Evolutionary conservation across 345 rosid genomes (phyloP).

Genomic region (Syzygium oleosum): DNA sequence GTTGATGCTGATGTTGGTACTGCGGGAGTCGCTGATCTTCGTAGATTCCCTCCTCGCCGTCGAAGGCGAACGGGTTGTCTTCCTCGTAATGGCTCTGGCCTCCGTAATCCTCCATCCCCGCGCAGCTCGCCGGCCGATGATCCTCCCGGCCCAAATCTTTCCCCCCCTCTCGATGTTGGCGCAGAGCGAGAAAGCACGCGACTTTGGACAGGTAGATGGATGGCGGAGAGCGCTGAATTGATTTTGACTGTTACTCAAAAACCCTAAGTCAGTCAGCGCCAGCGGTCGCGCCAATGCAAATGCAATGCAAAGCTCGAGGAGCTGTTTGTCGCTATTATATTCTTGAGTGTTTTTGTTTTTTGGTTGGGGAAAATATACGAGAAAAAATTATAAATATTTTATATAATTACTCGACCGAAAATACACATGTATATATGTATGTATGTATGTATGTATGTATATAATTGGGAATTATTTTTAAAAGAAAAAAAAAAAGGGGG

Average conservation of each 20-base stretch:
- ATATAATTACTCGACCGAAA: background rate
- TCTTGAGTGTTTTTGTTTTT: background rate
- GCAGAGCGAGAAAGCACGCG: background rate
- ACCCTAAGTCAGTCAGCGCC: background rate
- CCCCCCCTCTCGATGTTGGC: no score
- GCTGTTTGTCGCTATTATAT: background rate
- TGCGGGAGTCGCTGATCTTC: background rate
- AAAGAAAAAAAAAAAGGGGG: background rate
- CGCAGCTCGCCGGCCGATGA: background rate
- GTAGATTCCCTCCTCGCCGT: background rate
- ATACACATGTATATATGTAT: no score
- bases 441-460: no score
- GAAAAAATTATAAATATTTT: background rate
- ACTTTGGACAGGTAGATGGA: no score
- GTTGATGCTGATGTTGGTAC: background rate
- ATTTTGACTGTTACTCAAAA: background rate
- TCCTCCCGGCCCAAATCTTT: background rate
- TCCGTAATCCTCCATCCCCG: background rate
- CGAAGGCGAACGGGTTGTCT: background rate
- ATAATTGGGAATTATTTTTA: background rate
- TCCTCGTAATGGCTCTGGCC: background rate
- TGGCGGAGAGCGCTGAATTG: background rate
- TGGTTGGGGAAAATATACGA: background rate
- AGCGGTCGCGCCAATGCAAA: background rate
- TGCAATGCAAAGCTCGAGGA: background rate